Evolutionary conservation across 495 filamentous ascomycete genomes (phyloP).

Genomic region (Neurospora sp.): DNA sequence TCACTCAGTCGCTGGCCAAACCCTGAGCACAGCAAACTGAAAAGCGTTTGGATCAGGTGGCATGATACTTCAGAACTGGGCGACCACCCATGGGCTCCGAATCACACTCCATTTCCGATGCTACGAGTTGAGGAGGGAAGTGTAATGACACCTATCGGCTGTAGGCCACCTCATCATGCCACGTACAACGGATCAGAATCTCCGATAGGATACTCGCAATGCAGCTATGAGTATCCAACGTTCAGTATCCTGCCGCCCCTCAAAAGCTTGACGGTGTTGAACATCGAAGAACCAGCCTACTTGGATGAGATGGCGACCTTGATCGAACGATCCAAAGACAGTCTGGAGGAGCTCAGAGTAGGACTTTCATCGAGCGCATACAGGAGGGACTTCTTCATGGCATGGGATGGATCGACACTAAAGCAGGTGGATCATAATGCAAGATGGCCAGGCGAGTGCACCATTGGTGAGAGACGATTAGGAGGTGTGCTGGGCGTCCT

Average conservation of each 20-base stretch:
- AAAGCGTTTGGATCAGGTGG: constrained; percentile 80
- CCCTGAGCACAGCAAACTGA: constrained; percentile 51
- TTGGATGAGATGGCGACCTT: constrained; percentile 81
- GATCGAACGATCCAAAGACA: constrained; percentile 59
- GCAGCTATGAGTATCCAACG: constrained; percentile 66
- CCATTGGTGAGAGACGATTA: constrained; percentile 35
- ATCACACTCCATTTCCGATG: constrained; percentile 19
- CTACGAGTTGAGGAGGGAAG: constrained; percentile 11
- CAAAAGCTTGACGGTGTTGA: constrained; percentile 70
- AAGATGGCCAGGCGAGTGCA: constrained; percentile 39
- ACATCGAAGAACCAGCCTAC: constrained; percentile 83
- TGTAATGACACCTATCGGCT: constrained; percentile 34
- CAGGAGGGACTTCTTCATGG: constrained; percentile 46
- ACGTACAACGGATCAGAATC: constrained; percentile 16
- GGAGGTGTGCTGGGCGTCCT: constrained; percentile 71
- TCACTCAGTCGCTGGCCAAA: constrained; percentile 55
- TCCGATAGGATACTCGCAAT: constrained; percentile 28
- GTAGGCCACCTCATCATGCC: constrained; percentile 22
- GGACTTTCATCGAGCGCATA: constrained; percentile 59
- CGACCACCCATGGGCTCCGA: constrained; percentile 12
- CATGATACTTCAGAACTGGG: constrained; percentile 60
- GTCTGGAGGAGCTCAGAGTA: constrained; percentile 66
- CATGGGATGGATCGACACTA: constrained; percentile 48
- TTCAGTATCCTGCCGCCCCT: constrained; percentile 78
- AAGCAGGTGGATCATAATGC: constrained; percentile 49